These are phyloP conservation scores for Pleurostoma richardsiae DNA, from an alignment of 2,329 filamentous ascomycete species.

Conservation along the genomic window DNA sequence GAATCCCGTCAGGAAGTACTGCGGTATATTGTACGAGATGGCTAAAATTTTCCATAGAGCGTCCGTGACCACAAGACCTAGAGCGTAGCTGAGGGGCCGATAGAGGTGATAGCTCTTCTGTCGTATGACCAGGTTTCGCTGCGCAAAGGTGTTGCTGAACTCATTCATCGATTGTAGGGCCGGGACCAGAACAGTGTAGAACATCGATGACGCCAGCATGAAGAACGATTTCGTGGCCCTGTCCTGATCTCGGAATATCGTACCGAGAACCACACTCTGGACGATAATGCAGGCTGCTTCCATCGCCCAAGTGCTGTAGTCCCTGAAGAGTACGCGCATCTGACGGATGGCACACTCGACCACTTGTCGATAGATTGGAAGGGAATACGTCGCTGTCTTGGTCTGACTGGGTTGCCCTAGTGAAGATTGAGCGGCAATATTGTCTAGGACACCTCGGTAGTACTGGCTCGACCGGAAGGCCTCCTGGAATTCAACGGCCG, in stretches of 20 bases:
- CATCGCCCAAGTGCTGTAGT: constrained; percentile 1
- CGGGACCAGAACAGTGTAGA: constrained; percentile 43
- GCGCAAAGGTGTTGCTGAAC: constrained; percentile 27
- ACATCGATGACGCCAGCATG: constrained; percentile 24
- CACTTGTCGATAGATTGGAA: constrained; percentile 20
- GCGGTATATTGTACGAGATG: constrained; percentile 30
- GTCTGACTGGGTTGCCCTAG: not conserved
- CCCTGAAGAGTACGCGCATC: constrained; percentile 23
- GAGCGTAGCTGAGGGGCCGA: constrained; percentile 12
- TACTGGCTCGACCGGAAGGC: constrained; percentile 16
- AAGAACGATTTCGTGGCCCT: constrained; percentile 7
- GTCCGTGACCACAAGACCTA: constrained; percentile 20
- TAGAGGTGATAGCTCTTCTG: constrained; percentile 33
- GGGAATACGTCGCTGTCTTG: constrained; percentile 2
- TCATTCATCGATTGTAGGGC: constrained; percentile 40
- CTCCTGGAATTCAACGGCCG: constrained; percentile 50
- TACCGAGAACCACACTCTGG: constrained; percentile 11
- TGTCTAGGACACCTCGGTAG: constrained; percentile 2
- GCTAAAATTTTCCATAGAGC: constrained; percentile 32
- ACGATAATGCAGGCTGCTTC: constrained; percentile 10
- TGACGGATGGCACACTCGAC: constrained; percentile 35
- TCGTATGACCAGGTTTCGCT: not conserved
- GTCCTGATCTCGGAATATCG: constrained; percentile 12
- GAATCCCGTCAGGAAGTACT: constrained; percentile 34
- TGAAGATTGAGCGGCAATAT: not conserved